phyloP scores from a whole-genome alignment of 192 early-diverging fungal species.

The Geranomyces michiganensis region DNA sequence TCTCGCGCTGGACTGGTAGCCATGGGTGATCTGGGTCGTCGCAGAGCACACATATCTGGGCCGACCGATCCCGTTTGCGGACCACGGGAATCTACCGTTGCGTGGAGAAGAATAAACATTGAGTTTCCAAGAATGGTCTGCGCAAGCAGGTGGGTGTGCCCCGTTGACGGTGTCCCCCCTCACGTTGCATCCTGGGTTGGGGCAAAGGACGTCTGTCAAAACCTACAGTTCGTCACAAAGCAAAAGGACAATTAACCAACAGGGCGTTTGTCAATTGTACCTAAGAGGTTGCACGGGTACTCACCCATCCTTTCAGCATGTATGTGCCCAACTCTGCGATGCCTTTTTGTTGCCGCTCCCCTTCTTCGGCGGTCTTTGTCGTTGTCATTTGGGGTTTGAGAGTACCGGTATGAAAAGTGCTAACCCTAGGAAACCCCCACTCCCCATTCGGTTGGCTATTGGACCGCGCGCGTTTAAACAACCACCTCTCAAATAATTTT shows the following conservation, averaged over 20 bases:
- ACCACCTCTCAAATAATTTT: too few species aligned
- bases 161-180: background rate
- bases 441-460: too few species aligned
- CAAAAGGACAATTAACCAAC: background rate
- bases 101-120: background rate
- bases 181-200: constrained; percentile 30
- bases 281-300: background rate
- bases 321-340: constrained; percentile 33
- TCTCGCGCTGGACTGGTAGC: constrained; percentile 13
- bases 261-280: background rate
- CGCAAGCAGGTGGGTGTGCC: too few species aligned
- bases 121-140: constrained; percentile 2
- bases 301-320: constrained; percentile 40
- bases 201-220: constrained; percentile 25
- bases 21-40: constrained; percentile 30
- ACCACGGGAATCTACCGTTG: constrained; percentile 24
- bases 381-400: constrained; percentile 8
- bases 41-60: constrained; percentile 34
- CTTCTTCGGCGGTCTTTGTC: background rate
- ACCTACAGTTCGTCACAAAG: too few species aligned
- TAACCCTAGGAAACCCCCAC: too few species aligned
- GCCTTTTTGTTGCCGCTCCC: constrained; percentile 23
- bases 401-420: too few species aligned
- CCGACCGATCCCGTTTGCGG: constrained; percentile 23
- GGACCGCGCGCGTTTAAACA: too few species aligned